Evolutionary conservation across 768 basidiomycete genomes (phyloP).

Genomic region (Exidia glandulosa): DNA sequence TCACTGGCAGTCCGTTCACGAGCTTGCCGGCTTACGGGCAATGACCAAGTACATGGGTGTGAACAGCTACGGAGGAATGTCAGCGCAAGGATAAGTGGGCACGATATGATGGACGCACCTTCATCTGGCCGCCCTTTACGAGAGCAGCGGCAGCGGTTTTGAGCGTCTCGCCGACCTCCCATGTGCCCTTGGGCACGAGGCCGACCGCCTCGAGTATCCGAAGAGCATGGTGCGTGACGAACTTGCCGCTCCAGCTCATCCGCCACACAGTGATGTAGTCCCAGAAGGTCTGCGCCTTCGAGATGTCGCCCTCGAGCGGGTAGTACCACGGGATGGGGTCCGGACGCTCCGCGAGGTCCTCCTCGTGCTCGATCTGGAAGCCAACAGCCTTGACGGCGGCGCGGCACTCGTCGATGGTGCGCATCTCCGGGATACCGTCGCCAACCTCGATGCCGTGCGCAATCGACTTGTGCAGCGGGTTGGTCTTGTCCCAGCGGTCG

Average conservation of each 20-base stretch:
- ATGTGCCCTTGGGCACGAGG: constrained; percentile 85
- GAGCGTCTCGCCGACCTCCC: constrained; percentile 77
- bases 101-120: no score
- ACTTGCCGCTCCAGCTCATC: constrained; percentile 76
- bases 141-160: constrained; percentile 72
- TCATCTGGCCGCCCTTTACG: constrained; percentile 75
- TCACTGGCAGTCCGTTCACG: no score
- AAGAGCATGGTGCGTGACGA: constrained; percentile 73
- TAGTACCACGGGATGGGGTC: constrained; percentile 89
- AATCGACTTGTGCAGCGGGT: constrained; percentile 77
- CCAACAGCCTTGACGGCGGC: constrained; percentile 76
- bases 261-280: constrained; percentile 84
- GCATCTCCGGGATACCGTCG: constrained; percentile 97
- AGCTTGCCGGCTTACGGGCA: constrained; percentile 15
- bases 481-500: constrained; percentile 79
- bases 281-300: constrained; percentile 89
- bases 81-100: neutral
- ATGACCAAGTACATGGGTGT: constrained; percentile 79
- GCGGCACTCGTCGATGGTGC: constrained; percentile 56
- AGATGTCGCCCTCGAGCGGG: constrained; percentile 86
- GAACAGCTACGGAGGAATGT: constrained; percentile 65
- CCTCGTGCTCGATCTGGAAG: constrained; percentile 80
- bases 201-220: constrained; percentile 68
- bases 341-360: constrained; percentile 82
- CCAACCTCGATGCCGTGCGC: constrained; percentile 90